Evolutionary conservation across 2,329 filamentous ascomycete genomes (phyloP).

Genomic region (Xylaria sp.): DNA sequence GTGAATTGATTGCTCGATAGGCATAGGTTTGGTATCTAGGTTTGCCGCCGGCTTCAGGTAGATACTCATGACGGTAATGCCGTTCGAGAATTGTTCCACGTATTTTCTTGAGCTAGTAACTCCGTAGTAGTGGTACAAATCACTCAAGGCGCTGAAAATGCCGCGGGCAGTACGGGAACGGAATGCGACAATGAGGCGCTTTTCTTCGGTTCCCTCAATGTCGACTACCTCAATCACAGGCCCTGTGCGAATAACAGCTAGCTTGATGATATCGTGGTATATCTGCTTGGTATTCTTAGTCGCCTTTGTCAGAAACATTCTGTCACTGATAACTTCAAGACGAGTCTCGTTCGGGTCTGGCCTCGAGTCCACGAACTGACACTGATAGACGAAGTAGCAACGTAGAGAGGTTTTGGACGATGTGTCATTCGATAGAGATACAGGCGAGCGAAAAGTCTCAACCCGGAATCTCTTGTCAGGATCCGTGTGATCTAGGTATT

Average conservation of each 20-base stretch:
- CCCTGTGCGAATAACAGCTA: conserved; percentile 84
- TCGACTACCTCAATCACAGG: conserved; percentile 99
- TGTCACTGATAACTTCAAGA: conserved; percentile 91
- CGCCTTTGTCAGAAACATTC: conserved; percentile 94
- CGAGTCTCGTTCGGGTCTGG: conserved; percentile 84
- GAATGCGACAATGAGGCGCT: conserved; percentile 94
- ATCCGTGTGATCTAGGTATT: conserved; percentile 88
- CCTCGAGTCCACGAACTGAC: conserved; percentile 82
- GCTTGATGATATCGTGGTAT: conserved; percentile 92
- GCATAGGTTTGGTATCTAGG: conserved; percentile 70
- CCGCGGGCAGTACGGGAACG: conserved; percentile 91
- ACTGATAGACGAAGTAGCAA: conserved; percentile 99
- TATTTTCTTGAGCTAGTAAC: conserved; percentile 97
- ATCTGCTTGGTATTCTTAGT: conserved; percentile 95
- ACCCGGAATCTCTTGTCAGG: conserved; percentile 84
- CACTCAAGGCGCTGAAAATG: conserved; percentile 93
- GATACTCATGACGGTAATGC: conserved; percentile 95
- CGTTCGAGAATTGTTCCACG: conserved; percentile 98
- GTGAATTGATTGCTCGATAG: conserved; percentile 93
- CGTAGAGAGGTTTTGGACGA: conserved; percentile 84
- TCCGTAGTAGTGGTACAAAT: conserved; percentile 98
- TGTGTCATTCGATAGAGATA: conserved; percentile 74
- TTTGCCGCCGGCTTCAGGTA: conserved; percentile 82
- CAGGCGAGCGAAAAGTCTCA: conserved; percentile 95
- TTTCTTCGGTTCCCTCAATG: conserved; percentile 90